phyloP scores from a whole-genome alignment of 257 asterid genomes.

The Ophiorrhiza pumila region DNA sequence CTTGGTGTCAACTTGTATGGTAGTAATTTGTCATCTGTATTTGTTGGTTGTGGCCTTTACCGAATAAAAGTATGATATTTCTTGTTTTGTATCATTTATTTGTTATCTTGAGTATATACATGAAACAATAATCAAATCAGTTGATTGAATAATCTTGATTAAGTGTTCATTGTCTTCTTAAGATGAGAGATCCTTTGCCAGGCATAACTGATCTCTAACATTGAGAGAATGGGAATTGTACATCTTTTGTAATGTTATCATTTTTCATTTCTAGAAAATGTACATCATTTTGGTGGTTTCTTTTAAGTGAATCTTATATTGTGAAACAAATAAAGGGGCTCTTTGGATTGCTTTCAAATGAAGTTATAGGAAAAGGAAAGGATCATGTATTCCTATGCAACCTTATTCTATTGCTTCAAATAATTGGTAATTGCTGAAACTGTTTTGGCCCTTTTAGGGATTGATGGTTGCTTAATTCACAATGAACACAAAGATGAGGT shows the following conservation, averaged over 20 bases:
- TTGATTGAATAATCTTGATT: slow-evolving; percentile 4
- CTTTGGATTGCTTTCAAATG: neutral
- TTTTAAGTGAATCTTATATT: neutral
- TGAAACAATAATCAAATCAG: neutral
- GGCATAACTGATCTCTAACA: neutral
- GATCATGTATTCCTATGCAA: neutral
- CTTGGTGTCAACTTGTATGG: slow-evolving; percentile 21
- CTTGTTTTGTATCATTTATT: slow-evolving; percentile 10
- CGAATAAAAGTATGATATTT: neutral
- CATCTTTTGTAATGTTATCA: neutral
- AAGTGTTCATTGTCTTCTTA: neutral
- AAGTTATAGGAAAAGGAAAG: neutral
- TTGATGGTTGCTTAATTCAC: neutral
- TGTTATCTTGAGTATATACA: neutral
- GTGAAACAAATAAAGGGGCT: neutral
- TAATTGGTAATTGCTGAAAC: too few species aligned
- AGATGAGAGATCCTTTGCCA: neutral
- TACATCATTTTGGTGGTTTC: neutral
- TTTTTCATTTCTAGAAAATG: neutral
- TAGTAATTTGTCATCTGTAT: slow-evolving; percentile 27
- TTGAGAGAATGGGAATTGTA: neutral
- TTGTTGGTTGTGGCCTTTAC: slow-evolving; percentile 18
- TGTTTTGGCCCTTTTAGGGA: too few species aligned
- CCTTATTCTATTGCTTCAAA: neutral
- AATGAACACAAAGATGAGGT: neutral